A percentile compares a stretch with the other conserved stretches of the same genome.
phyloP scores from a whole-genome alignment of 495 filamentous ascomycete species.

The Xylaria cubensis region DNA sequence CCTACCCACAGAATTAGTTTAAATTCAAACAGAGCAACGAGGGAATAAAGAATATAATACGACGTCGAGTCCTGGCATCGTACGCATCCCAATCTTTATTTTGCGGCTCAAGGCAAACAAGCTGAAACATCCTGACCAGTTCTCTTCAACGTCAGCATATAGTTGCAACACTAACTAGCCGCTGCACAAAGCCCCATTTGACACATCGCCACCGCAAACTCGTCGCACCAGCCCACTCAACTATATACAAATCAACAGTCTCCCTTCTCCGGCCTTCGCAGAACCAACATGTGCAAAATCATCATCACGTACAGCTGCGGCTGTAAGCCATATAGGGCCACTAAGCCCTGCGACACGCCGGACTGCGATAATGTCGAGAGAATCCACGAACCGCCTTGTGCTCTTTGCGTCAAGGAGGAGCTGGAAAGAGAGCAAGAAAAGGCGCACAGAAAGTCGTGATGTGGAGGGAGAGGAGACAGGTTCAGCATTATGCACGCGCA shows the following conservation, averaged over 20 bases:
- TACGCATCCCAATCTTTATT: not conserved
- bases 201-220: not conserved
- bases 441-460: not conserved
- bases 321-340: constrained; percentile 6
- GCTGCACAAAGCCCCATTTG: not conserved
- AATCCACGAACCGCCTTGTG: constrained; percentile 15
- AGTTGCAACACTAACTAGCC: not conserved
- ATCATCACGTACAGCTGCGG: constrained; percentile 23
- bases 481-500: not conserved
- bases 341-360: not conserved
- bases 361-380: constrained; percentile 19
- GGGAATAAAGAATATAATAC: not conserved
- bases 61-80: not conserved
- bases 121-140: not conserved
- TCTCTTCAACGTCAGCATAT: not conserved
- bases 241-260: not conserved
- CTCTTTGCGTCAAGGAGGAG: constrained; percentile 17
- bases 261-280: not conserved
- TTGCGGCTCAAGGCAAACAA: not conserved
- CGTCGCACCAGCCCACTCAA: not conserved
- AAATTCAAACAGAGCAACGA: not conserved
- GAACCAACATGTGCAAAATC: constrained; percentile 24
- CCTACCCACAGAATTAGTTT: too few species aligned
- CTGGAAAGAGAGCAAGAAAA: not conserved
- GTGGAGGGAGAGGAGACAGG: not conserved